Conservation (phyloP, 345 rosid genomes). For the Rhodamnia argentea region DNA sequence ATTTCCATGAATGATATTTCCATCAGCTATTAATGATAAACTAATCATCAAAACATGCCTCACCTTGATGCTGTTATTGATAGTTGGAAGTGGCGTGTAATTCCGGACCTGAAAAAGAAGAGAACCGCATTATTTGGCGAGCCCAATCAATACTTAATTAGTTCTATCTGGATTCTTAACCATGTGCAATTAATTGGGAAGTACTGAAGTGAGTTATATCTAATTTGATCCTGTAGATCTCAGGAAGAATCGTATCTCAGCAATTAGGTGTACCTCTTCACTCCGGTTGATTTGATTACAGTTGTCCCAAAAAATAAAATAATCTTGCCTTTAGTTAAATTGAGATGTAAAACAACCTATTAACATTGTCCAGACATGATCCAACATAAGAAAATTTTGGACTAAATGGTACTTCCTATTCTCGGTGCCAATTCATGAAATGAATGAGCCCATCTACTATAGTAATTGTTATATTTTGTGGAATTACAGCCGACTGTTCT, state of each 20-base stretch:
- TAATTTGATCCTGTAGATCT: not conserved
- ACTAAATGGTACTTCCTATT: not conserved
- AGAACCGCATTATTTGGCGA: not conserved
- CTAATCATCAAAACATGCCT: not conserved
- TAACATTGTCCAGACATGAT: not conserved
- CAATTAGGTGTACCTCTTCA: not conserved
- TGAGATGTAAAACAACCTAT: not conserved
- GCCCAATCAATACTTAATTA: not conserved
- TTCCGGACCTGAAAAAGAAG: slow-evolving; percentile 33
- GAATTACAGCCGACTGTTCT: too few species aligned
- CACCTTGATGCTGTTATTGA: slow-evolving; percentile 48
- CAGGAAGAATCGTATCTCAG: not conserved
- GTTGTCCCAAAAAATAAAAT: not conserved
- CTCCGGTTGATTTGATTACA: not conserved
- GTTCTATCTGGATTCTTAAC: not conserved
- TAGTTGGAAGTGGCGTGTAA: slow-evolving; percentile 36
- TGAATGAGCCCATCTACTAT: not conserved
- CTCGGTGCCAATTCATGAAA: not conserved
- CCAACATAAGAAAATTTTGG: not conserved
- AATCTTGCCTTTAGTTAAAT: not conserved
- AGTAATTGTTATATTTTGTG: not conserved
- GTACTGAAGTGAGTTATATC: not conserved
- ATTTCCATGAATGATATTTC: not conserved
- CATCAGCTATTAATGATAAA: not conserved
- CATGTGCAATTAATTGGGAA: not conserved